Evolutionary conservation across 768 basidiomycete genomes (phyloP).

Genomic region (Boletus eberwhitei): DNA sequence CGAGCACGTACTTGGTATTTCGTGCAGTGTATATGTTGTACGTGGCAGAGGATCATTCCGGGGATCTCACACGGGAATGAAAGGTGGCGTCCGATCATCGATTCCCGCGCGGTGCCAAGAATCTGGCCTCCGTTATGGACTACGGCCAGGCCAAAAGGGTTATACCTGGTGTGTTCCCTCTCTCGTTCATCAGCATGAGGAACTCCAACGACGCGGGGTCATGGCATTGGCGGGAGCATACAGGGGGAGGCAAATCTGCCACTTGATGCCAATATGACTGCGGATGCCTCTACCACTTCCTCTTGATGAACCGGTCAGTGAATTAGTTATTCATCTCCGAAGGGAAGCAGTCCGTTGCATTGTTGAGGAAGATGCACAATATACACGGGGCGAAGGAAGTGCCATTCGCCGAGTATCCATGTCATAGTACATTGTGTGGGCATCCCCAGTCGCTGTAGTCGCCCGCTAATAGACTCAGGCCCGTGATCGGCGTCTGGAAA

Average conservation of each 20-base stretch:
- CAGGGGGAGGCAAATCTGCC: not conserved
- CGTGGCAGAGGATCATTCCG: too few relatives aligned
- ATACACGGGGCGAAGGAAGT: not conserved
- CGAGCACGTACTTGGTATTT: too few relatives aligned
- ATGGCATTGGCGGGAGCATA: not conserved
- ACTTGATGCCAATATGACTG: not conserved
- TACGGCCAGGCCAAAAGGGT: not conserved
- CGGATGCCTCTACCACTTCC: not conserved
- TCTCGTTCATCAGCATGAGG: not conserved
- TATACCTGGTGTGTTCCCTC: too few relatives aligned
- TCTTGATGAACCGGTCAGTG: not conserved
- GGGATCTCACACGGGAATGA: too few relatives aligned
- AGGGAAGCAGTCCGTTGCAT: not conserved
- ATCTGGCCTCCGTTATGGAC: too few relatives aligned
- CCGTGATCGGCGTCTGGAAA: not conserved
- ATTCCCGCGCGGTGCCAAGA: too few relatives aligned
- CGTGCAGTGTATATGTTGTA: too few relatives aligned
- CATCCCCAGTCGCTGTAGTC: not conserved
- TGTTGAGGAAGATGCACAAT: not conserved
- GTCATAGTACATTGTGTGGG: not conserved
- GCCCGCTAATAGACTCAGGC: not conserved
- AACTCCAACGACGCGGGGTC: not conserved
- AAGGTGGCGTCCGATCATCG: too few relatives aligned
- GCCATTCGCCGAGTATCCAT: not conserved
- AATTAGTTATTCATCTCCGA: not conserved